These are phyloP conservation scores for Posidonia oceanica DNA, from an alignment of 116 monocot species.

Conservation along the genomic window DNA sequence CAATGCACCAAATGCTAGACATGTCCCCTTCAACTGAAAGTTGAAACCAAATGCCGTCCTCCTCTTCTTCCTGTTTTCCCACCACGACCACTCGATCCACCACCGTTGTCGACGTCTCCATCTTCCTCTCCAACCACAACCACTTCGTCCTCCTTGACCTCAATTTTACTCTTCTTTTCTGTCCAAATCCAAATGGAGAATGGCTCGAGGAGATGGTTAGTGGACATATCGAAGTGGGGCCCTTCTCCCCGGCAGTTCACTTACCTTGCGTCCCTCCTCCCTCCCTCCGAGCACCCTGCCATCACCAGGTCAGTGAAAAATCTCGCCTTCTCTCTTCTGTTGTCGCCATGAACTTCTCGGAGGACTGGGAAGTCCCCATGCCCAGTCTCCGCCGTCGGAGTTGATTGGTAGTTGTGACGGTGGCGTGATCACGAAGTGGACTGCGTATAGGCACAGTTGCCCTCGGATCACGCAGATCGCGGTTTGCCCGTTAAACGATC, in stretches of 20 bases:
- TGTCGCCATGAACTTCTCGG: not conserved
- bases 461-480: conserved; percentile 10
- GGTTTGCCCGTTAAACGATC: not conserved
- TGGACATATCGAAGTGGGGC: conserved; percentile 56
- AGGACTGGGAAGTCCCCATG: not conserved
- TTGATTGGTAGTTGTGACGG: conserved; percentile 2
- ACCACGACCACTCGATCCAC: too few relatives aligned
- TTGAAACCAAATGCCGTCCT: too few relatives aligned
- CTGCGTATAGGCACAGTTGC: conserved; percentile 1
- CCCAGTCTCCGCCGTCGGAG: not conserved
- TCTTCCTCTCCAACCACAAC: too few relatives aligned
- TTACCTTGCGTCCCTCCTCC: conserved; percentile 45
- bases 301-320: conserved; percentile 37
- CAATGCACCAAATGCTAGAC: too few relatives aligned
- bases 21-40: too few relatives aligned
- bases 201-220: conserved; percentile 51
- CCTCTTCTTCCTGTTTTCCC: too few relatives aligned
- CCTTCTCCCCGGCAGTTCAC: conserved; percentile 41
- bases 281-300: conserved; percentile 36
- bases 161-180: too few relatives aligned
- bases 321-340: not conserved
- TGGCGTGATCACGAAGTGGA: conserved; percentile 23
- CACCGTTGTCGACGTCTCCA: too few relatives aligned
- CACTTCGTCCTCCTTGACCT: too few relatives aligned
- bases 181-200: conserved; percentile 26